Evolutionary conservation across 306 rosid genomes (phyloP).

Genomic region (Nissolia schottii): DNA sequence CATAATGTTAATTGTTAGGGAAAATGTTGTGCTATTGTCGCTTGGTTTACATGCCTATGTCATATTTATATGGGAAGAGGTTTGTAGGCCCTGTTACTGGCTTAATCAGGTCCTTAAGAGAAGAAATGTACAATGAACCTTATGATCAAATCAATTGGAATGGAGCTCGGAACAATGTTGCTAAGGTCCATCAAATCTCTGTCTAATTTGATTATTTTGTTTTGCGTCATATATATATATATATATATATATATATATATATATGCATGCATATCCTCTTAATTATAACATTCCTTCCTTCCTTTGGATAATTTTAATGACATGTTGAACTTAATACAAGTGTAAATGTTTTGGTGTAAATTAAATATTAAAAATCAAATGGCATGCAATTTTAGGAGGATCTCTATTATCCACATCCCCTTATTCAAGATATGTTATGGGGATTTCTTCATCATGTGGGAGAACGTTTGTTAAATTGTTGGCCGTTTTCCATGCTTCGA

Average conservation of each 20-base stretch:
- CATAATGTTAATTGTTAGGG: slow-evolving; percentile 41
- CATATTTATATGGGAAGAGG: too few relatives aligned
- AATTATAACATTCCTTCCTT: too few relatives aligned
- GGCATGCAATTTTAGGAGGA: slow-evolving; percentile 50
- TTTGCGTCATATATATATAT: too few relatives aligned
- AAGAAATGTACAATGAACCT: too few relatives aligned
- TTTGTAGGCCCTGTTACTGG: slow-evolving; percentile 56
- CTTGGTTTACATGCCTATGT: slow-evolving; percentile 73
- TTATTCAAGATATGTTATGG: slow-evolving; percentile 64
- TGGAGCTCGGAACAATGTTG: slow-evolving; percentile 34
- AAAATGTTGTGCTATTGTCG: slow-evolving; percentile 71
- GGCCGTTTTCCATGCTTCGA: slow-evolving; percentile 59
- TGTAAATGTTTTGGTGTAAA: too few relatives aligned
- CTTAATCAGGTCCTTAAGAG: slow-evolving; percentile 34
- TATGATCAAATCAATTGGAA: slow-evolving; percentile 45
- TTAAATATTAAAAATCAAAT: not conserved
- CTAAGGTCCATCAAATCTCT: slow-evolving; percentile 36
- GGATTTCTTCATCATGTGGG: slow-evolving; percentile 51
- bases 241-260: too few relatives aligned
- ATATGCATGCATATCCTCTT: not conserved
- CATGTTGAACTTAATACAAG: too few relatives aligned
- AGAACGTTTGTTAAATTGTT: slow-evolving; percentile 44
- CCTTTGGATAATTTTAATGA: not conserved
- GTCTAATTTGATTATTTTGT: not conserved
- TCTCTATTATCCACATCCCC: slow-evolving; percentile 65